These are phyloP conservation scores for Xylaria scruposa DNA, from an alignment of 495 filamentous ascomycete species.

Conservation along the genomic window DNA sequence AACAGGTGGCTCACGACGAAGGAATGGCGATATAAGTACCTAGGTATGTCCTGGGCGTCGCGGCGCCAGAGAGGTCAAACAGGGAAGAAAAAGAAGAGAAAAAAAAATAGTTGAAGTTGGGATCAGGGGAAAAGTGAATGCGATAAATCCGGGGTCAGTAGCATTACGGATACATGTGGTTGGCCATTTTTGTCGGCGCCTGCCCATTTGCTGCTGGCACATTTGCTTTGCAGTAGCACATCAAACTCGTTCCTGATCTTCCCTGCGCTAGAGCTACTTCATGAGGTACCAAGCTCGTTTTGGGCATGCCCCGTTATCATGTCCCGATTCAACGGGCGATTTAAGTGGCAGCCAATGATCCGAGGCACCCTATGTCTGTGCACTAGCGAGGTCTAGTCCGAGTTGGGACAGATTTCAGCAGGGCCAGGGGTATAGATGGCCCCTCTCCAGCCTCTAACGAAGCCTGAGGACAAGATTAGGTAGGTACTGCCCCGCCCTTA, in stretches of 20 bases:
- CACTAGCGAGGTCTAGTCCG: neutral
- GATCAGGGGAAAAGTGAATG: constrained; percentile 25
- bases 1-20: constrained; percentile 17
- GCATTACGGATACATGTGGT: neutral
- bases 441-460: neutral
- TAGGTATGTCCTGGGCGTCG: constrained; percentile 14
- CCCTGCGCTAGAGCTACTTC: neutral
- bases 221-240: constrained; percentile 16
- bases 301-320: constrained; percentile 13
- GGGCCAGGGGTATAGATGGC: neutral
- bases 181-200: constrained; percentile 8
- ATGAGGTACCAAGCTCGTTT: constrained; percentile 12
- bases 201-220: neutral
- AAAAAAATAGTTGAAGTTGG: constrained; percentile 15
- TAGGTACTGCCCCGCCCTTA: neutral
- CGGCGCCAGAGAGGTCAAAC: constrained; percentile 14
- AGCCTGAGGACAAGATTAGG: neutral
- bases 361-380: constrained; percentile 8
- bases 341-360: constrained; percentile 26
- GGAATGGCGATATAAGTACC: neutral
- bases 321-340: constrained; percentile 24
- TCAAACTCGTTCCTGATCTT: constrained; percentile 21
- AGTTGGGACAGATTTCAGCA: neutral
- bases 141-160: constrained; percentile 22
- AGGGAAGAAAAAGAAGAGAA: constrained; percentile 14